phyloP scores from a whole-genome alignment of 768 basidiomycete genomes.

The Cystobasidium onofrii region DNA sequence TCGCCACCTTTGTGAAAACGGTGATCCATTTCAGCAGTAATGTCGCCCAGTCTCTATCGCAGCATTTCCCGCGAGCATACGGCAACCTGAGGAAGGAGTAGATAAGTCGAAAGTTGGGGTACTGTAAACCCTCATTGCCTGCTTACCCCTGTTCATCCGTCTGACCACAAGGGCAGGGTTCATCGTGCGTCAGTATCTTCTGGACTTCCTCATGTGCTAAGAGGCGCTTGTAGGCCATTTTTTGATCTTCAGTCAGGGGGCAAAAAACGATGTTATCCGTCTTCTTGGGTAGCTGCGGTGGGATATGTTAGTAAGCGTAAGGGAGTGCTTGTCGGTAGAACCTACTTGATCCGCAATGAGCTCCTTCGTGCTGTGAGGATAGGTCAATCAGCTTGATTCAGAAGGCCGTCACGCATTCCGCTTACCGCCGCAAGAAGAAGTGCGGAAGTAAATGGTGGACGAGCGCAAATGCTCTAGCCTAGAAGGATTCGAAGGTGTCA shows the following conservation, averaged over 20 bases:
- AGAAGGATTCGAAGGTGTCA: slow-evolving; percentile 51
- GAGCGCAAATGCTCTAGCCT: slow-evolving; percentile 55
- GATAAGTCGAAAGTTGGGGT: no score
- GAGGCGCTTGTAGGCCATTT: slow-evolving; percentile 58
- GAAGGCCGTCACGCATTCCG: background rate
- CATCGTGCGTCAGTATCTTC: slow-evolving; percentile 63
- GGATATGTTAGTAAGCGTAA: slow-evolving; percentile 7
- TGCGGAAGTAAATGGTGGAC: slow-evolving; percentile 63
- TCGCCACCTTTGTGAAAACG: slow-evolving; percentile 75
- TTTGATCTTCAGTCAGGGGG: slow-evolving; percentile 66
- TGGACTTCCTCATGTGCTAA: slow-evolving; percentile 60
- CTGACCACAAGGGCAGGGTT: slow-evolving; percentile 59
- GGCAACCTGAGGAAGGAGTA: slow-evolving; percentile 37
- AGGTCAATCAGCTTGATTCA: slow-evolving; percentile 40
- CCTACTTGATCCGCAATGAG: slow-evolving; percentile 54
- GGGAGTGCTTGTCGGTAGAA: slow-evolving; percentile 32
- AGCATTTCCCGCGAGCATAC: slow-evolving; percentile 57
- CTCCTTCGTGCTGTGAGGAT: slow-evolving; percentile 58
- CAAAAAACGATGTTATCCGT: slow-evolving; percentile 88
- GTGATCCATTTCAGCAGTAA: slow-evolving; percentile 66
- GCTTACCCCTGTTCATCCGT: slow-evolving; percentile 25
- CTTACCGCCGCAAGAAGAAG: slow-evolving; percentile 65
- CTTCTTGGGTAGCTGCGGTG: slow-evolving; percentile 68
- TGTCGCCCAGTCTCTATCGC: slow-evolving; percentile 46
- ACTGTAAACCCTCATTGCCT: no score